A percentile compares a stretch with the other conserved stretches of the same genome.
Conservation (phyloP, 2,329 filamentous ascomycete species). For the Phaeophleospora eucalypticola region DNA sequence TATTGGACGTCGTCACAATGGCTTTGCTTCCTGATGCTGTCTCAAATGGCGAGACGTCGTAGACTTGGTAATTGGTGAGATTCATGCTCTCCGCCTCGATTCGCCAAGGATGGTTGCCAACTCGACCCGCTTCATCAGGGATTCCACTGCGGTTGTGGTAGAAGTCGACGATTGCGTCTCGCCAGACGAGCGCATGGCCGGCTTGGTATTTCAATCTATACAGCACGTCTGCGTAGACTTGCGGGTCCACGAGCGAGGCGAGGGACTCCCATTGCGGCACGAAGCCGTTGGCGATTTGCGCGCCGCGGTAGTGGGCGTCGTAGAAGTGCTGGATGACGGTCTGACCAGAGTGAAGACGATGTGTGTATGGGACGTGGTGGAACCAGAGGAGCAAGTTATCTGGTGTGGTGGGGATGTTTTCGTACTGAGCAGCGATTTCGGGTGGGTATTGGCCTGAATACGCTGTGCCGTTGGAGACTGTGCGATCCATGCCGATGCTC, state of each 20-base stretch:
- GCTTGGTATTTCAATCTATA: constrained; percentile 62
- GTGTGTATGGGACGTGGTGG: constrained; percentile 67
- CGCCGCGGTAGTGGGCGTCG: constrained; percentile 58
- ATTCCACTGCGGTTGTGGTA: constrained; percentile 61
- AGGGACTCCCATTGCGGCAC: constrained; percentile 52
- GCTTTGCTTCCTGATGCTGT: constrained; percentile 54
- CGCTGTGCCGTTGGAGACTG: constrained; percentile 63
- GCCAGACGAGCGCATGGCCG: constrained; percentile 67
- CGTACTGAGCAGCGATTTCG: constrained; percentile 56
- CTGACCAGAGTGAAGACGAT: constrained; percentile 58
- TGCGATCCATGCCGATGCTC: constrained; percentile 67
- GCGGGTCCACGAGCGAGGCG: constrained; percentile 53
- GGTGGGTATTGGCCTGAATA: constrained; percentile 63
- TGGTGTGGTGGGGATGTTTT: constrained; percentile 59
- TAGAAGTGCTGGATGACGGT: constrained; percentile 67
- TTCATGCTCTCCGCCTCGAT: constrained; percentile 66
- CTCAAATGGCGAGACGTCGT: constrained; percentile 56
- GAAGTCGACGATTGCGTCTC: constrained; percentile 63
- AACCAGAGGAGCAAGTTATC: constrained; percentile 70
- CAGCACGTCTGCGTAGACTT: constrained; percentile 57
- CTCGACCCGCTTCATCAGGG: constrained; percentile 52
- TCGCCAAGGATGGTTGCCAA: constrained; percentile 60
- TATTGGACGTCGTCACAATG: constrained; percentile 54
- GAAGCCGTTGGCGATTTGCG: constrained; percentile 59
- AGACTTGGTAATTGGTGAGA: constrained; percentile 54